Percentiles rank a stretch among this genome's conserved stretches.
Conservation (phyloP, 768 basidiomycete genomes). For the Leccinum boreale region DNA sequence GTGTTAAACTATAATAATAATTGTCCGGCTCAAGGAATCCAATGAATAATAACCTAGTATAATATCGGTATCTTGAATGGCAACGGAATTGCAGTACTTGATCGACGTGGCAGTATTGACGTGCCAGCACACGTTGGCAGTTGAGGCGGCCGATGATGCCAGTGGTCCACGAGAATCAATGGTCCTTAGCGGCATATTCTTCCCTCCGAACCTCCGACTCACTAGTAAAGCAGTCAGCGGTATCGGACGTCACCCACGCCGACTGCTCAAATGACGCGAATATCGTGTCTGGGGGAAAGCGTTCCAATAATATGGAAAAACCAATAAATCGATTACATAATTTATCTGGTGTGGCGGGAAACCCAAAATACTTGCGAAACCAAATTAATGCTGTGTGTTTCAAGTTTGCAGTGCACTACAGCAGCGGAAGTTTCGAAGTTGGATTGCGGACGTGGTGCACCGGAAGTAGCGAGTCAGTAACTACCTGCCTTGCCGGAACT, state of each 20-base stretch:
- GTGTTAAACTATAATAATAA: neutral
- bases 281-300: neutral
- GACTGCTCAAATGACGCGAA: neutral
- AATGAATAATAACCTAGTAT: neutral
- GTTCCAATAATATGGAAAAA: neutral
- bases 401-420: neutral
- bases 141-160: neutral
- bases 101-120: neutral
- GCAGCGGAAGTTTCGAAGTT: neutral
- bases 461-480: neutral
- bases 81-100: neutral
- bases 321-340: neutral
- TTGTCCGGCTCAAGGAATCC: neutral
- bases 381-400: neutral
- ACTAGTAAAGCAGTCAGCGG: neutral
- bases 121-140: neutral
- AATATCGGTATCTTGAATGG: neutral
- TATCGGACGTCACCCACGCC: neutral
- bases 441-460: conserved; percentile 5
- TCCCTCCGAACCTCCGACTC: neutral
- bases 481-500: conserved; percentile 79
- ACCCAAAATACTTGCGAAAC: neutral
- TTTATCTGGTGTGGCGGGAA: neutral
- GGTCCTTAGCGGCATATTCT: neutral
- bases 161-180: neutral